Conservation (phyloP, 805 yeast genomes). For the Ogataea henricii region DNA sequence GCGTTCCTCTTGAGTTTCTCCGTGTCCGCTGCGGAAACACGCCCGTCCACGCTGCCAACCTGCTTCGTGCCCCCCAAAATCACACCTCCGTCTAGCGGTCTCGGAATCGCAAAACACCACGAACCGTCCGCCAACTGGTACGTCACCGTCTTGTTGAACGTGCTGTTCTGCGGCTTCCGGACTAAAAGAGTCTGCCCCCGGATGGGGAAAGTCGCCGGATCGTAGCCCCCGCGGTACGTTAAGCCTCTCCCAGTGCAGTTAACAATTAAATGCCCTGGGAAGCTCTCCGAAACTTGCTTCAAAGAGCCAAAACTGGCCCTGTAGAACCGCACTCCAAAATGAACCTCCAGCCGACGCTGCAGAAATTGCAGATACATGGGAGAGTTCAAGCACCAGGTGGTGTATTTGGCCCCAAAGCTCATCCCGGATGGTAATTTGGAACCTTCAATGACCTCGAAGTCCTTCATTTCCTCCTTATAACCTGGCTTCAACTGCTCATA, state of each 20-base stretch:
- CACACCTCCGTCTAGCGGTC: constrained; percentile 60
- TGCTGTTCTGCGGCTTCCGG: constrained; percentile 47
- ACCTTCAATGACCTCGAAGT: constrained; percentile 34
- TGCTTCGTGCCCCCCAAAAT: constrained; percentile 74
- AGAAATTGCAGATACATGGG: constrained; percentile 56
- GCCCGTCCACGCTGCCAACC: constrained; percentile 37
- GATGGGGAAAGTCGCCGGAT: constrained; percentile 47
- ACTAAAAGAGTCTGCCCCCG: constrained; percentile 68
- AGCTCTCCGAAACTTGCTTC: constrained; percentile 40
- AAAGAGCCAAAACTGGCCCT: constrained; percentile 37
- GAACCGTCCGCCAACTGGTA: constrained; percentile 37
- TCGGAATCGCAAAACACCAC: constrained; percentile 57
- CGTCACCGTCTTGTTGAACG: constrained; percentile 49
- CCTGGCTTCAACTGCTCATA: constrained; percentile 42
- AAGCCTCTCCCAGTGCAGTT: constrained; percentile 65
- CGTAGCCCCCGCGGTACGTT: constrained; percentile 54
- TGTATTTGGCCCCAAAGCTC: constrained; percentile 50
- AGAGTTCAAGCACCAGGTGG: constrained; percentile 61
- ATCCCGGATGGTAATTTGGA: constrained; percentile 41
- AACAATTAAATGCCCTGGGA: constrained; percentile 40
- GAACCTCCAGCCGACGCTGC: constrained; percentile 36
- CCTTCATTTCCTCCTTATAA: constrained; percentile 40
- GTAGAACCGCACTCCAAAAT: constrained; percentile 39
- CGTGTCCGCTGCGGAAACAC: constrained; percentile 49
- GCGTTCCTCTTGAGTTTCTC: constrained; percentile 45